A percentile compares a stretch with the other conserved stretches of the same genome.
Conservation (phyloP, 2,329 filamentous ascomycete species). For the Claviceps monticola region DNA sequence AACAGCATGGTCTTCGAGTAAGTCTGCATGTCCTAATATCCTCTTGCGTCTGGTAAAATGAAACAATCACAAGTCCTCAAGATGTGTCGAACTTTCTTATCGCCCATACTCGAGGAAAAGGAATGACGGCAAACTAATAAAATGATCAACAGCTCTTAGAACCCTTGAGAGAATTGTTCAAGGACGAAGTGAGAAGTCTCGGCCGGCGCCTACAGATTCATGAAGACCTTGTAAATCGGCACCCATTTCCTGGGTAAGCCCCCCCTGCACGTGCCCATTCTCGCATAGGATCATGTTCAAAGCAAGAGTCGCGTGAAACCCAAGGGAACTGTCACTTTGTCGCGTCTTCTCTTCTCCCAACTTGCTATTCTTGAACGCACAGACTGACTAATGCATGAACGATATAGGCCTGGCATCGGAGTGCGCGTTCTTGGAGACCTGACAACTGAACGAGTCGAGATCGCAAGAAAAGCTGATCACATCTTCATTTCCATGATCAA, state of each 20-base stretch:
- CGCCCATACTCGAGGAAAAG: not conserved
- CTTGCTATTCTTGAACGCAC: not conserved
- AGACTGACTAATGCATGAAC: conserved; percentile 24
- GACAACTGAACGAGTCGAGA: conserved; percentile 63
- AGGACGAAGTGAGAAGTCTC: conserved; percentile 49
- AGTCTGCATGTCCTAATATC: not conserved
- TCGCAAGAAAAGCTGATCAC: conserved; percentile 61
- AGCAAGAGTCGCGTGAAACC: not conserved
- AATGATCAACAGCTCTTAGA: conserved; percentile 53
- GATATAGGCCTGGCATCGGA: conserved; percentile 36
- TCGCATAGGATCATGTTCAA: not conserved
- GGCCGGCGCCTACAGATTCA: conserved; percentile 19
- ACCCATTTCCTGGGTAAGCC: conserved; percentile 8
- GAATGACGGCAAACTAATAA: not conserved
- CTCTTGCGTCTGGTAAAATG: not conserved
- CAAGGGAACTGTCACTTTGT: not conserved
- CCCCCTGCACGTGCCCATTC: not conserved
- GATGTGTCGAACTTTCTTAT: not conserved
- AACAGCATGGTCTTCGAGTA: conserved; percentile 2
- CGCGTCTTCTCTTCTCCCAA: not conserved
- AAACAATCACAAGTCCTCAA: not conserved
- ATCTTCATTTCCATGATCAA: conserved; percentile 70
- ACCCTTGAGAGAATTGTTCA: conserved; percentile 12
- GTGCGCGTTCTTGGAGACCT: conserved; percentile 77
- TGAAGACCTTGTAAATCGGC: conserved; percentile 18